Evolutionary conservation across 2,329 filamentous ascomycete species (phyloP), one percentile per base, ranked within the genome.

Genomic region (Cordyceps sp.): DNA sequence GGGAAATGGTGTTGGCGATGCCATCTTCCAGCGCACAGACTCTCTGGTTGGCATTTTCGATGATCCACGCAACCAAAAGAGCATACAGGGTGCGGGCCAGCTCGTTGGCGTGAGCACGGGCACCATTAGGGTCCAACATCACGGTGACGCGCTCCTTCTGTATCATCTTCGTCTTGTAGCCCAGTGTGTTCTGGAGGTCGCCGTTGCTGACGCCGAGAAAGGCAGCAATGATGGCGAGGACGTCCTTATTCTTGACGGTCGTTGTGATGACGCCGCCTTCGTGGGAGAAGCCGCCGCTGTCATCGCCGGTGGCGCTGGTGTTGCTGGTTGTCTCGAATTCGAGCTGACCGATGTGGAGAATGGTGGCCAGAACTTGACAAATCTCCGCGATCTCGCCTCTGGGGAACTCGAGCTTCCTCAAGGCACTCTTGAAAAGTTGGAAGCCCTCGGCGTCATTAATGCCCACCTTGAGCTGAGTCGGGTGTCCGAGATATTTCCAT

Each of bases 71-170:
- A 12, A 96, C 88, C 6, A 98, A 65, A 8, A 98, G 73, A 5
- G 86, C 88, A 58, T 98, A 98, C 1, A 98, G 62, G 0, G 88
- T 94, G 32, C 88, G 72, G 5, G 90, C 86, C 30, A 98, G 70
- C 54, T 96, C 90, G 48, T 96, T 86, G 13, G 90, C 90, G 44
- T 94, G 94, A 25, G 74, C 78, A 31, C 85, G 78, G 29, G 90
- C 90, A 25, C 90, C 90, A 35, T 74, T 76, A 6, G 88, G 83
- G 48, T 98, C 90, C 22, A 98, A 69, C 86, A 98, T 93, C 41
- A 98, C 82, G 0, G 90, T 98, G n/a, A 98, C 90, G 33, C 90
- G 78, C 62, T 98, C 90, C 40, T 85, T 80, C 49, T 92, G 82
- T 35, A 98, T 78, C 43, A 90, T 94, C 64, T 93, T 94, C 15